These are phyloP conservation scores for Solanum hybrid DNA, from an alignment of 305 asterid species.

Conservation along the genomic window DNA sequence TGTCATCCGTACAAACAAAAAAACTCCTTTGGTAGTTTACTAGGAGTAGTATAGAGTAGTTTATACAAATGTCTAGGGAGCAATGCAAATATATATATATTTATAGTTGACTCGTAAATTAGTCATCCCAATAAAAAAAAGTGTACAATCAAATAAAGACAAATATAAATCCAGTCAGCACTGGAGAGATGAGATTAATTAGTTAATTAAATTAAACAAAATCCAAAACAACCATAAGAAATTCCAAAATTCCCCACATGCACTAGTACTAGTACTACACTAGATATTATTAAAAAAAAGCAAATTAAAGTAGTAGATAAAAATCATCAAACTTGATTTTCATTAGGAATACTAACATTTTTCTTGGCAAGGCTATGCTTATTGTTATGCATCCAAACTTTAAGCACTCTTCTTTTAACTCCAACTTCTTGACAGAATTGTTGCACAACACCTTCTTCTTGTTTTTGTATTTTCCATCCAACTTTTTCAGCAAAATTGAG, in stretches of 20 bases:
- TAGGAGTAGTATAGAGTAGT: neutral
- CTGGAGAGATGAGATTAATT: neutral
- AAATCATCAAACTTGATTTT: conserved; percentile 13
- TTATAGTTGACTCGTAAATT: neutral
- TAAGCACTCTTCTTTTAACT: conserved; percentile 25
- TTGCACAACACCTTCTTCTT: conserved; percentile 23
- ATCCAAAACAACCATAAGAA: neutral
- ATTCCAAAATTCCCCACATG: neutral
- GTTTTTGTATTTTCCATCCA: conserved; percentile 32
- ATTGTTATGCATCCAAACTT: conserved; percentile 38
- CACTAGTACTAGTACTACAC: neutral
- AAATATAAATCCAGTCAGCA: neutral
- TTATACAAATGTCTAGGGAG: neutral
- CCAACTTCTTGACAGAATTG: conserved; percentile 32
- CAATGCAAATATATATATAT: neutral
- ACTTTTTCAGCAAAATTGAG: conserved; percentile 28
- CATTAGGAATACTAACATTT: conserved; percentile 1
- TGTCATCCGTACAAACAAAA: neutral
- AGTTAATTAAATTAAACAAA: neutral
- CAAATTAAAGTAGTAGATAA: neutral
- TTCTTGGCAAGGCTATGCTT: conserved; percentile 27
- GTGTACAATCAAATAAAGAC: neutral
- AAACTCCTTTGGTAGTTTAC: neutral
- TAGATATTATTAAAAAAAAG: neutral
- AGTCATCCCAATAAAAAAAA: neutral